Conservation (phyloP, 176 grass and related monocot species). For the Raddia distichophylla region DNA sequence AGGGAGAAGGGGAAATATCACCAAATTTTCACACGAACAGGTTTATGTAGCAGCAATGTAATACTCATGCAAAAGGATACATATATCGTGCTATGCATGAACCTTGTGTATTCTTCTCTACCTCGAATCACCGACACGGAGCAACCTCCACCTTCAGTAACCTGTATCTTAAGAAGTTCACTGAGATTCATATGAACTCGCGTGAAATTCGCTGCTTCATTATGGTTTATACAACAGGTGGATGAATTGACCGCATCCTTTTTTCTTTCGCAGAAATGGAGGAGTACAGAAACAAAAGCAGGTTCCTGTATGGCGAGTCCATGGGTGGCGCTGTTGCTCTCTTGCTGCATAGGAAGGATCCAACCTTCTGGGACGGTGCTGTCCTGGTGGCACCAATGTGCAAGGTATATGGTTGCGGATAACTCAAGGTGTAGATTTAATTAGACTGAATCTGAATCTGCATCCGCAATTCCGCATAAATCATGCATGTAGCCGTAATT, state of each 20-base stretch:
- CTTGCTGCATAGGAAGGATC: slow-evolving; percentile 75
- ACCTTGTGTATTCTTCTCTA: background rate
- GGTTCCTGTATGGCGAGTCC: slow-evolving; percentile 91
- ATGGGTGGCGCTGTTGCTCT: slow-evolving; percentile 86
- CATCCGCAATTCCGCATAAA: too few relatives aligned
- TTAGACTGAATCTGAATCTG: background rate
- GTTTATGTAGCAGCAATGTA: background rate
- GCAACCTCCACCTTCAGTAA: background rate
- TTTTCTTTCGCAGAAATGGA: slow-evolving; percentile 40
- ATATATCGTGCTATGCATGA: background rate
- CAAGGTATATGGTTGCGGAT: slow-evolving; percentile 52
- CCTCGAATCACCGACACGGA: background rate
- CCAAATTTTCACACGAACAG: background rate
- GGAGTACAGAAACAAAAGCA: slow-evolving; percentile 66
- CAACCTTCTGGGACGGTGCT: slow-evolving; percentile 82
- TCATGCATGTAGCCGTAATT: background rate
- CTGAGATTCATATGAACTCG: background rate
- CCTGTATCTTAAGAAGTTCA: background rate
- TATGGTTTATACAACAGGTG: too few relatives aligned
- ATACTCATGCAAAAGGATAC: background rate
- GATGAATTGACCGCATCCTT: background rate
- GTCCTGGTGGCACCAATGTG: slow-evolving; percentile 88
- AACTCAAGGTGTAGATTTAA: too few relatives aligned
- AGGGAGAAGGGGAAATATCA: too few relatives aligned
- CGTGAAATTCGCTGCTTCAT: background rate